Percentiles rank a stretch among this genome's conserved stretches.
Conservation (phyloP, 306 rosid genomes). For the Leucaena leucocephala region DNA sequence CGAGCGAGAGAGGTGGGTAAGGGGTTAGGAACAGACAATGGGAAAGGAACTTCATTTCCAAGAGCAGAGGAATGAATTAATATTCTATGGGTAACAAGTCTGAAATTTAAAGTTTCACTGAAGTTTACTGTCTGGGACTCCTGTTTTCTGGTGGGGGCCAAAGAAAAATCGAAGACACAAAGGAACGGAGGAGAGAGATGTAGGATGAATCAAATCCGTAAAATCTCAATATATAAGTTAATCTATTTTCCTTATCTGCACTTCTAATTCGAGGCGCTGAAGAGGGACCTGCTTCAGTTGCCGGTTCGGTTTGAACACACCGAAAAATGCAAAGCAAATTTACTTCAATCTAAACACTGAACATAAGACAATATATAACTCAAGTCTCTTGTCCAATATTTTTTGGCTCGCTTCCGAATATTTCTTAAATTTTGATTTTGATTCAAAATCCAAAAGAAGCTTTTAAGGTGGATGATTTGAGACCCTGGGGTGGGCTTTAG, state of each 20-base stretch:
- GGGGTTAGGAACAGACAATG: background rate
- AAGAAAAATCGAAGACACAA: background rate
- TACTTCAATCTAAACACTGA: background rate
- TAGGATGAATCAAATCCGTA: constrained; percentile 20
- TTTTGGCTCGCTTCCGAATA: background rate
- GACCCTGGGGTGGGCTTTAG: background rate
- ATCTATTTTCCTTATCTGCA: background rate
- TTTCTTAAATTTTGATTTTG: background rate
- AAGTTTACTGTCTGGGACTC: constrained; percentile 21
- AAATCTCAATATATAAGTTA: constrained; percentile 17
- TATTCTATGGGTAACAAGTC: background rate
- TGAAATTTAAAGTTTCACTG: constrained; percentile 11
- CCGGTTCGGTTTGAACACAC: background rate
- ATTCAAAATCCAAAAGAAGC: background rate
- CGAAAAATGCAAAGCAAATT: background rate
- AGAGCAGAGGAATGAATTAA: constrained; percentile 12
- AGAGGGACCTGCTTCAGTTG: background rate
- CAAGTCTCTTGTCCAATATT: background rate
- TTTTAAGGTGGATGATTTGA: background rate
- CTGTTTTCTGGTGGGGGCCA: constrained; percentile 23
- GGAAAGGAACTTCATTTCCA: constrained; percentile 25
- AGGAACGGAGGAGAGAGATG: background rate
- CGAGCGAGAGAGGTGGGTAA: background rate
- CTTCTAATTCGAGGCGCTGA: background rate
- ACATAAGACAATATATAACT: background rate